Evolutionary conservation across 2,329 filamentous ascomycete species (phyloP).

Genomic region (Aspergillus sp.): DNA sequence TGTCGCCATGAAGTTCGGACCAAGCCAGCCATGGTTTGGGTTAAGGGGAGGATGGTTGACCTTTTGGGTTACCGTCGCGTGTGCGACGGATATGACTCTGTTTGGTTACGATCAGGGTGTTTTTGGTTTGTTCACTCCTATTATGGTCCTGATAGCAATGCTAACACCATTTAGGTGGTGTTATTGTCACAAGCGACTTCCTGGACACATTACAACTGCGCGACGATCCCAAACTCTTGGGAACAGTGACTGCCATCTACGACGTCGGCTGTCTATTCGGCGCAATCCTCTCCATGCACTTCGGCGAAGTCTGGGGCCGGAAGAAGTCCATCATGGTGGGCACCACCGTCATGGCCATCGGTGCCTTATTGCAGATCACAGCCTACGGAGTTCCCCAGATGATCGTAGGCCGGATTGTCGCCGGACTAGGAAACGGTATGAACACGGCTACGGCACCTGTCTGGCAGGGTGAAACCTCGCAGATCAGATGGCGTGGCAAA

Average conservation of each 20-base stretch:
- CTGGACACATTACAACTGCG: conserved; percentile 10
- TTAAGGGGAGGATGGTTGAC: conserved; percentile 14
- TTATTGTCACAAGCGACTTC: conserved; percentile 18
- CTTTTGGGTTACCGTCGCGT: conserved; percentile 17
- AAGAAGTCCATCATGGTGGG: conserved; percentile 17
- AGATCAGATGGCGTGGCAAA: conserved; percentile 24
- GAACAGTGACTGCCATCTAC: conserved; percentile 12
- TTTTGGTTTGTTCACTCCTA: background rate
- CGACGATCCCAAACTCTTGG: conserved; percentile 2
- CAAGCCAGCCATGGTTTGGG: conserved; percentile 11
- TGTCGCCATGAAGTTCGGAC: background rate
- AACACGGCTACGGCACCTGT: conserved; percentile 45
- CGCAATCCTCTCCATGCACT: conserved; percentile 15
- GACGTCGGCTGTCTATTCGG: conserved; percentile 23
- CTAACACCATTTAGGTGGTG: conserved; percentile 11
- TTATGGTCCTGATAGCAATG: background rate
- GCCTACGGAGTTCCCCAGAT: conserved; percentile 24
- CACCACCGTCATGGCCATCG: conserved; percentile 17
- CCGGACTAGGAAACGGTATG: conserved; percentile 40
- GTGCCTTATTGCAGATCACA: conserved; percentile 21
- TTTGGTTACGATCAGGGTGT: conserved; percentile 15
- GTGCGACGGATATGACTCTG: conserved; percentile 16
- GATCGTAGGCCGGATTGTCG: conserved; percentile 43
- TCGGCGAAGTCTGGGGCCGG: conserved; percentile 15
- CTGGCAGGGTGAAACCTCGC: conserved; percentile 46